Conservation (phyloP, 179 eudicot genomes). For the Pouteria campechiana region DNA sequence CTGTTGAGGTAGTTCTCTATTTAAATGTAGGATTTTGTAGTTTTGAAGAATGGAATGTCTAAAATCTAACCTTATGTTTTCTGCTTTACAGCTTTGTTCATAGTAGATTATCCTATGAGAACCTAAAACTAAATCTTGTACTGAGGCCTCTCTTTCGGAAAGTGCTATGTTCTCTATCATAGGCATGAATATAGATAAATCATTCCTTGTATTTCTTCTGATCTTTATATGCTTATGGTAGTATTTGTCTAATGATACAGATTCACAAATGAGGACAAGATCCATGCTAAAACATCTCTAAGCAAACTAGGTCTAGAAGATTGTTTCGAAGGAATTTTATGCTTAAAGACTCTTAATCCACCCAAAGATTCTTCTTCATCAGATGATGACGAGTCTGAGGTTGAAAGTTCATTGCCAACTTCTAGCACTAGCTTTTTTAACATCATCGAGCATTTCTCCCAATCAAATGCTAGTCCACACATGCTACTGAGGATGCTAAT, state of each 20-base stretch:
- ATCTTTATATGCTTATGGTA: not conserved
- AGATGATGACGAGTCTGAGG: conserved; percentile 16
- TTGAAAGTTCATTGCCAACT: conserved; percentile 27
- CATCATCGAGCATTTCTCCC: conserved; percentile 50
- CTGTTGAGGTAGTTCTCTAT: not conserved
- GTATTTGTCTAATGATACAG: conserved; percentile 11
- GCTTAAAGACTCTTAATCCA: conserved; percentile 80
- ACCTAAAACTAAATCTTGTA: conserved; percentile 78
- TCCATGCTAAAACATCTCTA: conserved; percentile 53
- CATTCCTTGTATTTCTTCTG: not conserved
- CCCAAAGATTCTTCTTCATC: conserved; percentile 52
- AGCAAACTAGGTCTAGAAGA: conserved; percentile 62
- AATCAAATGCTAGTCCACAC: conserved; percentile 23
- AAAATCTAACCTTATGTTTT: not conserved
- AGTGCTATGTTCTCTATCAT: conserved; percentile 38
- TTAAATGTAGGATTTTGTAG: not conserved
- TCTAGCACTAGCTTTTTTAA: conserved; percentile 37
- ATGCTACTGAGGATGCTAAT: conserved; percentile 69
- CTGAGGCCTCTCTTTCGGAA: conserved; percentile 53
- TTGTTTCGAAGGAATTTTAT: conserved; percentile 82
- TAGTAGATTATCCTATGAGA: conserved; percentile 78
- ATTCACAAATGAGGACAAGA: conserved; percentile 79
- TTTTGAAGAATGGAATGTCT: no score
- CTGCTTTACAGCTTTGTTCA: conserved; percentile 59
- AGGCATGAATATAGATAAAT: not conserved